A percentile compares a stretch with the other conserved stretches of the same genome.
These are phyloP conservation scores for Yamadazyma triangularis DNA, from an alignment of 1,139 yeast genomes.

Conservation along the genomic window DNA sequence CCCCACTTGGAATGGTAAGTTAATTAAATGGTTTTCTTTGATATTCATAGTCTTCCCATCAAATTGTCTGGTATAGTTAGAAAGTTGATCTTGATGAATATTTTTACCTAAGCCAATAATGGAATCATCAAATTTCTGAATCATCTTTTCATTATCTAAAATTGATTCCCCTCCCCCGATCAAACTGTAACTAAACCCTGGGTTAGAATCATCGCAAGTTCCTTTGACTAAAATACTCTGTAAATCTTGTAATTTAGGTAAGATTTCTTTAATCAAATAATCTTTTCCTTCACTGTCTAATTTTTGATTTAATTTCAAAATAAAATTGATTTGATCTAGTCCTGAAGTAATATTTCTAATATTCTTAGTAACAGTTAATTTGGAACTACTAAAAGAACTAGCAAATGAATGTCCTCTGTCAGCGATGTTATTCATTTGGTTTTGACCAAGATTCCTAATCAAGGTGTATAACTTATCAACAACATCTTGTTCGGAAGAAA, in stretches of 20 bases:
- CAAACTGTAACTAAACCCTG: conserved; percentile 49
- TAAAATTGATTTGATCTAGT: conserved; percentile 67
- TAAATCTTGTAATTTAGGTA: conserved; percentile 61
- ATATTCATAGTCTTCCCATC: conserved; percentile 2
- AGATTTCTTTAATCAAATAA: conserved; percentile 46
- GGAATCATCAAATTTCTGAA: conserved; percentile 30
- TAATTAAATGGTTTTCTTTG: conserved; percentile 42
- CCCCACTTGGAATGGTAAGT: conserved; percentile 86
- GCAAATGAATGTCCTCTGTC: conserved; percentile 90
- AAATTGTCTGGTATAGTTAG: conserved; percentile 9
- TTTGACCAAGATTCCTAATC: conserved; percentile 71
- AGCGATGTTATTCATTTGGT: conserved; percentile 73
- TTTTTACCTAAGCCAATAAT: conserved; percentile 4
- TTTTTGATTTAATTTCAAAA: conserved; percentile 53
- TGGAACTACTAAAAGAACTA: conserved; percentile 60
- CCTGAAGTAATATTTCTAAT: conserved; percentile 68
- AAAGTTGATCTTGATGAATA: conserved; percentile 7
- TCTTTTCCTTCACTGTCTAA: conserved; percentile 51
- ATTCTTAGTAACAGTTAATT: conserved; percentile 55
- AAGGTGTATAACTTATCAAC: conserved; percentile 69
- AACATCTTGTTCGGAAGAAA: conserved; percentile 34
- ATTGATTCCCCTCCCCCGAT: conserved; percentile 52
- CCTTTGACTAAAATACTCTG: conserved; percentile 40
- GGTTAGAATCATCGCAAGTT: conserved; percentile 6
- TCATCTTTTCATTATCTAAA: conserved; percentile 35